A percentile compares a stretch with the other conserved stretches of the same genome.
Evolutionary conservation across 148 eudicot species (phyloP).

Genomic region (Rheum nobile): DNA sequence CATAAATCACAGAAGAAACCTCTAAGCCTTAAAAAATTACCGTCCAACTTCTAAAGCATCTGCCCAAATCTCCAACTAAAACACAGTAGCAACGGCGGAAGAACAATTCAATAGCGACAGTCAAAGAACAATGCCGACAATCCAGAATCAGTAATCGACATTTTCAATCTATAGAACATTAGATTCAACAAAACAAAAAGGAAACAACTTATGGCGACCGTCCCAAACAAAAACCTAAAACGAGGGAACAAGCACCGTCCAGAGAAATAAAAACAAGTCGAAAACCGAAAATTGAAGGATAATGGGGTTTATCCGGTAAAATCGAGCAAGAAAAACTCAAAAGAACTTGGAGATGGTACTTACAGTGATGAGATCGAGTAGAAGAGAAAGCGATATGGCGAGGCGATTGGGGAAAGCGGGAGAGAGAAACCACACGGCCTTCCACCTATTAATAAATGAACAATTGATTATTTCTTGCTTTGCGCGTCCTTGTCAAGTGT

Average conservation of each 20-base stretch:
- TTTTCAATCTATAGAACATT: neutral
- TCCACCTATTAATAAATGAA: constrained; percentile 2
- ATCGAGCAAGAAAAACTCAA: constrained; percentile 5
- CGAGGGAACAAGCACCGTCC: neutral
- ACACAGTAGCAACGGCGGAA: neutral
- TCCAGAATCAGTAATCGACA: neutral
- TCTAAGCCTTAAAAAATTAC: neutral
- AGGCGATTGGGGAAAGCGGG: neutral
- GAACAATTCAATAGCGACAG: neutral
- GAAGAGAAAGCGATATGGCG: constrained; percentile 10
- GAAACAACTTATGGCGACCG: neutral
- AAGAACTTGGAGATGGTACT: constrained; percentile 26
- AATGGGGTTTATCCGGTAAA: neutral
- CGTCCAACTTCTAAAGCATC: neutral
- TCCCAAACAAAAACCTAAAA: neutral
- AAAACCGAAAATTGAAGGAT: neutral
- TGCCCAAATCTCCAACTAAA: neutral
- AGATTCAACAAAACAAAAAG: neutral
- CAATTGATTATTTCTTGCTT: neutral
- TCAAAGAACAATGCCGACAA: neutral
- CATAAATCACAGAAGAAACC: neutral
- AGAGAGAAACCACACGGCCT: constrained; percentile 11
- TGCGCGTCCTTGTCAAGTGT: neutral
- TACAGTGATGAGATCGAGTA: constrained; percentile 17
- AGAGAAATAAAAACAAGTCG: neutral